These are phyloP conservation scores for Senecio squalidus DNA, from an alignment of 140 eudicot species.

Conservation along the genomic window DNA sequence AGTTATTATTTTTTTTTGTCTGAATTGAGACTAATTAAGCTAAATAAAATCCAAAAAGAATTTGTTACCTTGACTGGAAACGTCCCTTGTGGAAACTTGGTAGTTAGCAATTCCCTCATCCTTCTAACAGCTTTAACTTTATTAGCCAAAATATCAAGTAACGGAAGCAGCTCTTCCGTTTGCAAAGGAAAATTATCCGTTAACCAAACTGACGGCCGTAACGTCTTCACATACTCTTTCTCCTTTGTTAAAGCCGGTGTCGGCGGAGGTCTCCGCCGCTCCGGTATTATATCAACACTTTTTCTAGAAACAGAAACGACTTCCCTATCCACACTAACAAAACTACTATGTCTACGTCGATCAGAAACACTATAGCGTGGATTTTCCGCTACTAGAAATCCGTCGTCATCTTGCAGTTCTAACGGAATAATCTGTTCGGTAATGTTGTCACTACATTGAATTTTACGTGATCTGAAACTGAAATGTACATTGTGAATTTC, in stretches of 20 bases:
- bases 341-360: conserved; percentile 81
- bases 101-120: conserved; percentile 87
- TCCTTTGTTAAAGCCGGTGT: conserved; percentile 74
- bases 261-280: conserved; percentile 27
- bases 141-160: conserved; percentile 81
- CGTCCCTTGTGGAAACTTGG: conserved; percentile 86
- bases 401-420: conserved; percentile 80
- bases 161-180: conserved; percentile 96
- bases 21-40: no score
- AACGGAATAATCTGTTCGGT: conserved; percentile 64
- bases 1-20: no score
- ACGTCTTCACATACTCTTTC: conserved; percentile 66
- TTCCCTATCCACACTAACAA: conserved; percentile 64
- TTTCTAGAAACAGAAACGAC: conserved; percentile 58
- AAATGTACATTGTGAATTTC: conserved; percentile 75
- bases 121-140: conserved; percentile 95
- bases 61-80: conserved; percentile 90
- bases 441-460: conserved; percentile 17
- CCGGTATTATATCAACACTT: conserved; percentile 73
- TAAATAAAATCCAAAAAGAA: no score
- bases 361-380: conserved; percentile 54
- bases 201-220: conserved; percentile 82
- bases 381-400: conserved; percentile 79
- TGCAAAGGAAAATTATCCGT: conserved; percentile 86
- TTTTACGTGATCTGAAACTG: conserved; percentile 83